Base-by-base conservation (phyloP, 768 basidiomycete species). In the Suillus alpinus region DNA sequence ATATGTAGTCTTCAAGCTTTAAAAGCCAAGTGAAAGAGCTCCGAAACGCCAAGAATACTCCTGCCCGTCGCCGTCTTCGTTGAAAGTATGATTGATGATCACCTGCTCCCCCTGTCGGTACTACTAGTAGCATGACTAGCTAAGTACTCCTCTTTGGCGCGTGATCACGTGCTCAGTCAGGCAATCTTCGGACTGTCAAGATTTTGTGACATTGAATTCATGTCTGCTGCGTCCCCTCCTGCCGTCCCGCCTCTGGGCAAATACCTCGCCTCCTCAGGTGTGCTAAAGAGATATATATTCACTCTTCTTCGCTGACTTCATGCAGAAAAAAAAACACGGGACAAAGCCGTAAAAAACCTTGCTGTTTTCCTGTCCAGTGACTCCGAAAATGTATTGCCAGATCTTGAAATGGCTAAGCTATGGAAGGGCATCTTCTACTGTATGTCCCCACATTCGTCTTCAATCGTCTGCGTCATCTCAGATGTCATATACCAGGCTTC, bases 371-470 rank as follows among this genome's bases (percentile, higher is more conserved):
- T 98, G 34, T 94, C 93, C 1, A 82, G 86, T 66, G 79, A 82
- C 50, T 72, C 73, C 9, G 78, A 79, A 60, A 78, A 87, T 77
- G 80, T 73, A 26, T 74, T 96, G 34, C 76, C 89, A 16, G 85
- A 88, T 59, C 61, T 78, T 32, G 95, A 98, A 68, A 89, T 97
- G 87, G 83, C 85, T 63, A 96, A 95, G 74, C 73, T 98, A 34
- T 98, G 96, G 96, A 98, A 99, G 73, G 96, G 95, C 0, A 84
- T 98, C 56, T 99, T 96, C 73, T 99, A 96, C 74, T 97, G 95
- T 94, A 63, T 65, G 86, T 74, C 6, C 37, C 43, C 14, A 26
- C 20, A 29, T 46, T 6, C 26, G 31, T 23, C 37, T 3, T 31
- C 50, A 36, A 4, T 18, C 36, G 31, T 49, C 16, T 0, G 8